Base-by-base conservation (phyloP, 169 alveolate genomes). In the Cryptosporidium meleagridis region DNA sequence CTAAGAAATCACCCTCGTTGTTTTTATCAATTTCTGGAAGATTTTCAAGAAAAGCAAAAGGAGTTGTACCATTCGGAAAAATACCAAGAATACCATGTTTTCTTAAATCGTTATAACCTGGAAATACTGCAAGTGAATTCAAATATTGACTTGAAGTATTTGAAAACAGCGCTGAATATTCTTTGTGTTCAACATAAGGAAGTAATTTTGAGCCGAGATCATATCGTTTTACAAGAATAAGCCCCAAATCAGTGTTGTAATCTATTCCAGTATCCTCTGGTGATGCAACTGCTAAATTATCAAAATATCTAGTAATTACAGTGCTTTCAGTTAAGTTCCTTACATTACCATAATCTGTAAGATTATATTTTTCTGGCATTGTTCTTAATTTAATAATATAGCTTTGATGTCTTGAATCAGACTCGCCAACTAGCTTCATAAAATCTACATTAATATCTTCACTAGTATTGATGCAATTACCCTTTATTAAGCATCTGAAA, bases 21-120 rank as follows among this genome's bases (percentile, higher is more conserved):
- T 80, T 69, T 21, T 37, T 26, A 51, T 61, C 45, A 1, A 80
- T 39, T 44, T 10, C 9, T 29, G 69, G 80, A 45, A 70, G 89
- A 0, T 4, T 44, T 58, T 62, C 75, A 23, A 62, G 0, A 26
- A 80, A 80, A n/a, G 70, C 89, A 80, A 39, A 80, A 12, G 89
- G 89, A 7, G 80, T 80, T 3, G 89, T 80, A 9, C 80, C 89
- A 39, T 80, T 80, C 14, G 89, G 89, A 80, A 80, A 80, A 18
- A 80, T 65, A 26, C 89, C 89, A 39, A 80, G 62, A 41, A 80
- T 80, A 26, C 89, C 89, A 41, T 80, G 89, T 55, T 59, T 51
- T 45, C 89, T 80, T 23, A 33, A 51, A 1, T 12, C 5, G 10
- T 51, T 67, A 48, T 80, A 80, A 10, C 89, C 89, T 26, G 89